A percentile compares a stretch with the other conserved stretches of the same genome.
phyloP scores from a whole-genome alignment of 2,329 filamentous ascomycete genomes.

The Aspergillus sp. region DNA sequence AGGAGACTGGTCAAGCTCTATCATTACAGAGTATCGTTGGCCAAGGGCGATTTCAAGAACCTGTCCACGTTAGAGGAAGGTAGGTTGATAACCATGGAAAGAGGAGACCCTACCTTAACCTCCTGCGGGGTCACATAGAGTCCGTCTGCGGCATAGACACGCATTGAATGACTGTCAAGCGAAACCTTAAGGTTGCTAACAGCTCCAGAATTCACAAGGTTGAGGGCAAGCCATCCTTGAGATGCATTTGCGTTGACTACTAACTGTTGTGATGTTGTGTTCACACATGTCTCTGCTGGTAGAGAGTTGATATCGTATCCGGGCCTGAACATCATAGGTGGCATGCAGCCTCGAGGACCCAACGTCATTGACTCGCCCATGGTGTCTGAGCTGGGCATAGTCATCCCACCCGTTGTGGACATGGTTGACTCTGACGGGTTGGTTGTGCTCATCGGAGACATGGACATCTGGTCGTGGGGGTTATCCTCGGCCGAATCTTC shows the following conservation, averaged over 20 bases:
- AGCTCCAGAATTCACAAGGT: neutral
- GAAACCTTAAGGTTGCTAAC: neutral
- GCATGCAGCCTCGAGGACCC: neutral
- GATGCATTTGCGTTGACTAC: neutral
- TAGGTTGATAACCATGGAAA: neutral
- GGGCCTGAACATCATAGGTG: neutral
- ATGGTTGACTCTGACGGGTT: neutral
- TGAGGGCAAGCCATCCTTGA: constrained; percentile 1
- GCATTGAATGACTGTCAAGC: neutral
- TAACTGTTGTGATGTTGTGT: neutral
- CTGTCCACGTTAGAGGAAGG: neutral
- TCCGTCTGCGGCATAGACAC: constrained; percentile 1
- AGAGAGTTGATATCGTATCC: neutral
- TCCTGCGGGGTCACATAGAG: neutral
- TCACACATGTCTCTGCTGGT: neutral
- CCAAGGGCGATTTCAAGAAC: neutral
- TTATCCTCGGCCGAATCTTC: neutral
- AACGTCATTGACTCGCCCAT: neutral
- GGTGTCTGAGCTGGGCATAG: neutral
- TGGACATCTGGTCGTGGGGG: neutral
- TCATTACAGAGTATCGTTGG: neutral
- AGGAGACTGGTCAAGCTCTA: neutral
- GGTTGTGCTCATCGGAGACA: neutral
- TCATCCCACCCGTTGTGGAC: neutral
- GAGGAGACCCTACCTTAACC: neutral